These are phyloP conservation scores for Colletotrichum sp. DNA, from an alignment of 2,329 filamentous ascomycete genomes.

Conservation along the genomic window DNA sequence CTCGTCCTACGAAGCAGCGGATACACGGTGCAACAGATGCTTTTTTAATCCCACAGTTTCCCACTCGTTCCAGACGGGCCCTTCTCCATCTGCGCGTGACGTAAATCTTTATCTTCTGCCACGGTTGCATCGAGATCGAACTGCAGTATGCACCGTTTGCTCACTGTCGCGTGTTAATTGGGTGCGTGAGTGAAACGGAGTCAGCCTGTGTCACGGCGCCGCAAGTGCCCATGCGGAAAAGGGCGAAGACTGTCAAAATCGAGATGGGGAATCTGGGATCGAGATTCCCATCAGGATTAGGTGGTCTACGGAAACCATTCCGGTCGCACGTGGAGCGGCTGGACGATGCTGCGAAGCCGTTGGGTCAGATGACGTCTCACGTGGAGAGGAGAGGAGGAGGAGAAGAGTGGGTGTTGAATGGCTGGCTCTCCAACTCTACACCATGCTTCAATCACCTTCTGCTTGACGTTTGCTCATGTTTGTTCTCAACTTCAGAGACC, in stretches of 20 bases:
- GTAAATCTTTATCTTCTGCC: neutral
- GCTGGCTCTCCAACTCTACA: neutral
- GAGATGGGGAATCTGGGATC: neutral
- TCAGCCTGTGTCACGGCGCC: neutral
- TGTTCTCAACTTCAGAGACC: neutral
- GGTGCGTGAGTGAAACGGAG: neutral
- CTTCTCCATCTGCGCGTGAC: neutral
- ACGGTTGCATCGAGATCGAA: neutral
- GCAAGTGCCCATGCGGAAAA: neutral
- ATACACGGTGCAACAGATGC: neutral
- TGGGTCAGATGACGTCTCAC: neutral
- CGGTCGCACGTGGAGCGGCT: neutral
- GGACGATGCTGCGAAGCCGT: neutral
- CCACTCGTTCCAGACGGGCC: neutral
- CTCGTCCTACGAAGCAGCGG: neutral
- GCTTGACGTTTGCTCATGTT: neutral
- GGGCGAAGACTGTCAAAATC: neutral
- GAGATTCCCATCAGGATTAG: neutral
- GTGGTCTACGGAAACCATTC: neutral
- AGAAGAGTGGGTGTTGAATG: neutral
- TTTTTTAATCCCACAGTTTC: neutral
- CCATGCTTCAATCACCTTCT: neutral
- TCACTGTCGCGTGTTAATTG: neutral
- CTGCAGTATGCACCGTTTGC: neutral
- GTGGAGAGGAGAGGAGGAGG: neutral